These are phyloP conservation scores for Pleurotus platypus DNA, from an alignment of 768 basidiomycete genomes.

Conservation along the genomic window DNA sequence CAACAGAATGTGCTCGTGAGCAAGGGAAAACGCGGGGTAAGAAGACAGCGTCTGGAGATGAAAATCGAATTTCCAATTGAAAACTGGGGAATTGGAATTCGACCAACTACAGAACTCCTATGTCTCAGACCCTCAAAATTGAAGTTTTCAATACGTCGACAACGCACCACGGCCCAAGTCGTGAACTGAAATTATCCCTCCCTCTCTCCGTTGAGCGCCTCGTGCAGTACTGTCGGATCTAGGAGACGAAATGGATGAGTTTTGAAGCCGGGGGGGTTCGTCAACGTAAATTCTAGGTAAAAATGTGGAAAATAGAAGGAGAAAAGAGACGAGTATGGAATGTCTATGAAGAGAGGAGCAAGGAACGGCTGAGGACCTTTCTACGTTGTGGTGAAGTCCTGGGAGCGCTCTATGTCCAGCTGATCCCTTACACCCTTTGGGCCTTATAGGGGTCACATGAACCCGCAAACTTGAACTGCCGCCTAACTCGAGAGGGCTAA, in stretches of 20 bases:
- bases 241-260: not conserved
- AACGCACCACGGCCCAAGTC: not conserved
- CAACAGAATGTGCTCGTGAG: not conserved
- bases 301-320: conserved; percentile 8
- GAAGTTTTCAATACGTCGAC: not conserved
- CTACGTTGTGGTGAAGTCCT: not conserved
- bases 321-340: conserved; percentile 10
- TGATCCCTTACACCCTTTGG: conserved; percentile 22
- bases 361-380: conserved; percentile 20
- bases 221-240: conserved; percentile 1
- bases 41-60: conserved; percentile 3
- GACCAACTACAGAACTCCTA: not conserved
- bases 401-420: conserved; percentile 18
- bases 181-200: not conserved
- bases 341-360: conserved; percentile 15
- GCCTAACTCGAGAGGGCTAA: not conserved
- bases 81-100: not conserved
- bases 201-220: not conserved
- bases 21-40: conserved; percentile 16
- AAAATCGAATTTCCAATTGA: conserved; percentile 8
- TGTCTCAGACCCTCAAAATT: conserved; percentile 6
- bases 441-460: conserved; percentile 24
- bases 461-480: not conserved
- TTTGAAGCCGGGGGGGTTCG: not conserved
- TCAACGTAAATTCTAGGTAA: conserved; percentile 15